A percentile compares a stretch with the other conserved stretches of the same genome.
Evolutionary conservation across 495 filamentous ascomycete species (phyloP).

Genomic region (Aspergillus hancockii): DNA sequence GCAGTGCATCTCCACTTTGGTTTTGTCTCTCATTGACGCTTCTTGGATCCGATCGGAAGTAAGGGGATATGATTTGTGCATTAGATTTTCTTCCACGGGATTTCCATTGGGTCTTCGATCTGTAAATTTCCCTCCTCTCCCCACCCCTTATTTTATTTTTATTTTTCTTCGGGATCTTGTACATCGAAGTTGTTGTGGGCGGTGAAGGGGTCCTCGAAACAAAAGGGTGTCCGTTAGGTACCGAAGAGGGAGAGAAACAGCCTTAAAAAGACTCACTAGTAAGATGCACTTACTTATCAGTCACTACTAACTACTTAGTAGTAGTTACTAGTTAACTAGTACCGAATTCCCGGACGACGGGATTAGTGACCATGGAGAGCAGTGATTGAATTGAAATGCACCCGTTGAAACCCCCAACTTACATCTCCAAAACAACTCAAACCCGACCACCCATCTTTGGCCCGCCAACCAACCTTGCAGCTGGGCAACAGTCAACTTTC

Average conservation of each 20-base stretch:
- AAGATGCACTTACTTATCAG: background rate
- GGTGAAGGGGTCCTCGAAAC: background rate
- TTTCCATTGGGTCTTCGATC: background rate
- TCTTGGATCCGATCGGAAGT: background rate
- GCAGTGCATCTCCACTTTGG: slow-evolving; percentile 6
- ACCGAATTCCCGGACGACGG: no score
- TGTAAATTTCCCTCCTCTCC: background rate
- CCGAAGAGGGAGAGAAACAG: background rate
- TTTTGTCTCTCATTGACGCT: background rate
- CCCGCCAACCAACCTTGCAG: background rate
- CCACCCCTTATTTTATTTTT: background rate
- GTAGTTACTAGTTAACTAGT: no score
- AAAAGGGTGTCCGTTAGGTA: background rate
- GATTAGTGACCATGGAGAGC: no score
- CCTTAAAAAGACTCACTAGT: background rate
- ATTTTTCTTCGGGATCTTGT: background rate
- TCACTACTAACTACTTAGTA: no score
- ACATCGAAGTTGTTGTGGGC: background rate
- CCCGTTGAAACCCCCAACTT: background rate
- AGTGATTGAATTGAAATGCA: no score
- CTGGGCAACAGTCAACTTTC: background rate
- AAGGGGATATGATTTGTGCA: background rate
- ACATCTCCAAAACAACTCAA: slow-evolving; percentile 1
- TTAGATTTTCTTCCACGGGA: background rate
- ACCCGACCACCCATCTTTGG: slow-evolving; percentile 2